A percentile compares a stretch with the other conserved stretches of the same genome.
Evolutionary conservation across 768 basidiomycete genomes (phyloP).

Genomic region (Asterophora parasitica): DNA sequence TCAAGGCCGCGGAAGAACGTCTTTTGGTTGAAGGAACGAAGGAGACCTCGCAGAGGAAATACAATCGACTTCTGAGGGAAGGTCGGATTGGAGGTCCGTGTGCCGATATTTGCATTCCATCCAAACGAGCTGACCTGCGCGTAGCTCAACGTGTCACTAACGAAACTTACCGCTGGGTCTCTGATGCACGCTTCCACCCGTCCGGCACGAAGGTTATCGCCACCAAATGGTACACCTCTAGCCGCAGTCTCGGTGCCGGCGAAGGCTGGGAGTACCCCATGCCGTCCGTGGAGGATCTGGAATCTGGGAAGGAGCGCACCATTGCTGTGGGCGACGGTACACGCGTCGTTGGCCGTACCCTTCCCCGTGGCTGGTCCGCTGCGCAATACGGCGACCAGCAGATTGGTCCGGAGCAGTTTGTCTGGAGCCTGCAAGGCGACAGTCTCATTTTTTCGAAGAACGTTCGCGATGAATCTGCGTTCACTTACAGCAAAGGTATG

Average conservation of each 20-base stretch:
- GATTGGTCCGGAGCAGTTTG: conserved; percentile 68
- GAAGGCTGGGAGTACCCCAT: conserved; percentile 69
- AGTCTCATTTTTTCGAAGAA: conserved; percentile 65
- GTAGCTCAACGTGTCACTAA: conserved; percentile 55
- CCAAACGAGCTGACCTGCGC: neutral
- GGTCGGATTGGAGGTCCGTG: conserved; percentile 46
- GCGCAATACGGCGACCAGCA: conserved; percentile 63
- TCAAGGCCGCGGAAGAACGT: conserved; percentile 37
- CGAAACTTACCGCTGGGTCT: conserved; percentile 69
- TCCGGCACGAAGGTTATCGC: conserved; percentile 57
- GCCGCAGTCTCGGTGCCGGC: conserved; percentile 61
- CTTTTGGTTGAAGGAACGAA: conserved; percentile 43
- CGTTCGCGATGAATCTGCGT: conserved; percentile 44
- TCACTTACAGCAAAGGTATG: conserved; percentile 63
- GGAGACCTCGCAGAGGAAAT: conserved; percentile 45
- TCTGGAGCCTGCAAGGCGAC: conserved; percentile 52
- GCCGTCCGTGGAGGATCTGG: conserved; percentile 35
- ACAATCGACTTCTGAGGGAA: conserved; percentile 49
- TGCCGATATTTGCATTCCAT: neutral
- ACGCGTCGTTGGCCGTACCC: conserved; percentile 48
- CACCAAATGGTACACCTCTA: conserved; percentile 75
- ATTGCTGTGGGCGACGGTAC: conserved; percentile 44
- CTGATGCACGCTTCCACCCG: conserved; percentile 68
- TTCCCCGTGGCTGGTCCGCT: conserved; percentile 59
- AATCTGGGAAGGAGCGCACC: conserved; percentile 10